Evolutionary conservation across 805 yeast genomes (phyloP).

Genomic region (Yarrowia osloensis): DNA sequence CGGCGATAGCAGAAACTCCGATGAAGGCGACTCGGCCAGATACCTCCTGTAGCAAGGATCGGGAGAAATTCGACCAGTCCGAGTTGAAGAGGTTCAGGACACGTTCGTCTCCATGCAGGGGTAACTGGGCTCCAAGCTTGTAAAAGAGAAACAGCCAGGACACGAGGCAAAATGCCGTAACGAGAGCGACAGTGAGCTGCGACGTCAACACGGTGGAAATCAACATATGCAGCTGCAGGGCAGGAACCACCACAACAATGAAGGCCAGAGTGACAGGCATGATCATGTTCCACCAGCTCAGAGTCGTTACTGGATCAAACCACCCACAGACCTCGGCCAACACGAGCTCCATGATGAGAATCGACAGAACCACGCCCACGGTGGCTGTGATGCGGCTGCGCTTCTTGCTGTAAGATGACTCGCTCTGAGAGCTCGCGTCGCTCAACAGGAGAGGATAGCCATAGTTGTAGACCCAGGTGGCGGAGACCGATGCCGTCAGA

Average conservation of each 20-base stretch:
- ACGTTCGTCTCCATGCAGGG: slow-evolving; percentile 33
- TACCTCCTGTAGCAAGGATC: slow-evolving; percentile 32
- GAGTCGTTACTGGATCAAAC: neutral
- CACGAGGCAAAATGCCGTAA: slow-evolving; percentile 32
- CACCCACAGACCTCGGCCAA: slow-evolving; percentile 28
- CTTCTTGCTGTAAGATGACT: neutral
- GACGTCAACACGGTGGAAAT: neutral
- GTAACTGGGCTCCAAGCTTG: slow-evolving; percentile 39
- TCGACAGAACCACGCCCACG: slow-evolving; percentile 15
- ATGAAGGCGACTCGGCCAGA: slow-evolving; percentile 45
- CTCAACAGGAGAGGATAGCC: slow-evolving; percentile 3
- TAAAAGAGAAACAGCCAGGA: slow-evolving; percentile 39
- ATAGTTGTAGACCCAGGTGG: slow-evolving; percentile 21
- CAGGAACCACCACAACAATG: slow-evolving; percentile 21
- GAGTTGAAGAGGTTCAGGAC: neutral
- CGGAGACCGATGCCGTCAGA: slow-evolving; percentile 4
- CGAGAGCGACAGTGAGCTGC: neutral
- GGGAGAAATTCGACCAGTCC: neutral
- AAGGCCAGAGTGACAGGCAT: slow-evolving; percentile 22
- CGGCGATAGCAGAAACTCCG: slow-evolving; percentile 48
- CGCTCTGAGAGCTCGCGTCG: slow-evolving; percentile 1
- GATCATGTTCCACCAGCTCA: slow-evolving; percentile 27
- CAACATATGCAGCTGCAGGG: slow-evolving; percentile 7
- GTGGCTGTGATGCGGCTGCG: slow-evolving; percentile 22
- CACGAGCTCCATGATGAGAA: slow-evolving; percentile 21